Conservation (phyloP, 139 green algal genomes). For the Dunaliella primolecta region DNA sequence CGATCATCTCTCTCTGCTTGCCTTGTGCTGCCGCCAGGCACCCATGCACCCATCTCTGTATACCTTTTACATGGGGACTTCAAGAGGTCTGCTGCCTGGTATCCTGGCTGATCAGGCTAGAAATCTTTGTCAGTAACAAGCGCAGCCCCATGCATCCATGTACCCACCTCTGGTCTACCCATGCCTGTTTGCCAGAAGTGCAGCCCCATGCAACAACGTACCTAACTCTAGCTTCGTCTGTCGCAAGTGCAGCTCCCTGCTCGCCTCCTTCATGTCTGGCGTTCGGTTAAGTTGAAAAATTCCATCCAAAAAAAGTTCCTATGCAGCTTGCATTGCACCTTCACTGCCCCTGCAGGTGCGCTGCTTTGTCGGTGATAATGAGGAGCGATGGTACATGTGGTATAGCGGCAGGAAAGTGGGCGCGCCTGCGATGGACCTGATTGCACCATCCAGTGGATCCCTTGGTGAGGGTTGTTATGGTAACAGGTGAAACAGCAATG, state of each 20-base stretch:
- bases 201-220: not conserved
- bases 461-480: constrained; percentile 54
- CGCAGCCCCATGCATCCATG: no score
- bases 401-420: constrained; percentile 57
- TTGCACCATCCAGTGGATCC: constrained; percentile 57
- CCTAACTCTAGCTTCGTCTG: no score
- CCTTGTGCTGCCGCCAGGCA: no score
- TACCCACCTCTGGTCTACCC: no score
- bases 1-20: no score
- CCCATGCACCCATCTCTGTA: no score
- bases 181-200: not conserved
- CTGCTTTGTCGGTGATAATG: constrained; percentile 77
- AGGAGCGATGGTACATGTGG: constrained; percentile 89
- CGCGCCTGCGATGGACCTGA: constrained; percentile 35
- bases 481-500: no score
- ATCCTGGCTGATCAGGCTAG: no score
- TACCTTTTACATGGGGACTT: no score
- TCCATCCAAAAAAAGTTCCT: not conserved
- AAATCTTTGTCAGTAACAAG: no score
- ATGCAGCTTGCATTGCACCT: not conserved
- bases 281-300: not conserved
- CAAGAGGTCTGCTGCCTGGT: no score
- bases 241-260: no score
- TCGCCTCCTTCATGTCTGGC: not conserved
- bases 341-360: constrained; percentile 48